Percentiles rank a stretch among this genome's conserved stretches.
Evolutionary conservation across 345 rosid genomes (phyloP).

Genomic region (Eucalyptus camaldulensis): DNA sequence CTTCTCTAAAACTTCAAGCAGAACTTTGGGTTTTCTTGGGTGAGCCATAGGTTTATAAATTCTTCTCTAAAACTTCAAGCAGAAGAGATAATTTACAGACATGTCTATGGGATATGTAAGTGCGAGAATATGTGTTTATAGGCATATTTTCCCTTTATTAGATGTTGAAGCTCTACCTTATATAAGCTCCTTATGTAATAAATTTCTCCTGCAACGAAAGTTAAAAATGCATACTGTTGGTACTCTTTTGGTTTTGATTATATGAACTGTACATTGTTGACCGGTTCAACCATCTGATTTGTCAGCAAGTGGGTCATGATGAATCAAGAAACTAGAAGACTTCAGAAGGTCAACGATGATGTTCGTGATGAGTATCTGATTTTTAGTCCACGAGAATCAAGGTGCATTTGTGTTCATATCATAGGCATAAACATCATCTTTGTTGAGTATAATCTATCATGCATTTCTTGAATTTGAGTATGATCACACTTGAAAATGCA

Average conservation of each 20-base stretch:
- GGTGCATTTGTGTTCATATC: slow-evolving; percentile 16
- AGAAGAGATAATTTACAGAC: neutral
- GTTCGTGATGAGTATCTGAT: slow-evolving; percentile 67
- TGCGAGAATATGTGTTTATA: neutral
- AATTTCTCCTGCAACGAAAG: neutral
- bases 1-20: neutral
- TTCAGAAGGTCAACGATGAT: slow-evolving; percentile 75
- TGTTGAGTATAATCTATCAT: neutral
- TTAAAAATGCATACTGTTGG: neutral
- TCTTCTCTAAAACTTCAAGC: neutral
- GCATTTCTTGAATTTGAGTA: neutral
- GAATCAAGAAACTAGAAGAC: slow-evolving; percentile 88
- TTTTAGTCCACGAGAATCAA: slow-evolving; percentile 62
- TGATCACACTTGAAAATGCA: neutral
- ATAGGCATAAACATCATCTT: neutral
- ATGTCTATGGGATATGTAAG: neutral
- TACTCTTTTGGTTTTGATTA: neutral
- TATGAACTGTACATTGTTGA: neutral
- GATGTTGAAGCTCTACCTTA: neutral
- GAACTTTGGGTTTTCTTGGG: neutral
- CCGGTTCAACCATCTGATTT: neutral
- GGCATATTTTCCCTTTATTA: neutral
- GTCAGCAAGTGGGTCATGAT: slow-evolving; percentile 98
- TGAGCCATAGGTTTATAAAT: neutral
- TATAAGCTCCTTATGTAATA: neutral